phyloP scores from a whole-genome alignment of 129 eudicot species.

The Mikania micrantha region DNA sequence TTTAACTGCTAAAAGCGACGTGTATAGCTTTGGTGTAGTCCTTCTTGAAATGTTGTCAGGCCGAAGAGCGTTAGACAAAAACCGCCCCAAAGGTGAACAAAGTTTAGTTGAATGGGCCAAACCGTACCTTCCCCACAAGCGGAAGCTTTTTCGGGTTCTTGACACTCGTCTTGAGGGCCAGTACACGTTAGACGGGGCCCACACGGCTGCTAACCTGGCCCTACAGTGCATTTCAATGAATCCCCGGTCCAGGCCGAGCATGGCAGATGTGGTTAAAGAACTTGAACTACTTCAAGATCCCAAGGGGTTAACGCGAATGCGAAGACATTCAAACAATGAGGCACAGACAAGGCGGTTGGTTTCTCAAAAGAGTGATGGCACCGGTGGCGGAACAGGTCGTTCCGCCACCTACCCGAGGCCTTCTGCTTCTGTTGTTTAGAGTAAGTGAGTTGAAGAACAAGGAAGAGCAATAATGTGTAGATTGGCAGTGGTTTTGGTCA shows the following conservation, averaged over 20 bases:
- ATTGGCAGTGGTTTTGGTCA: constrained; percentile 1
- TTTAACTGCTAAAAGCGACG: not conserved
- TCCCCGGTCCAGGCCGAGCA: not conserved
- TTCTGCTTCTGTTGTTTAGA: constrained; percentile 23
- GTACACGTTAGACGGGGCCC: not conserved
- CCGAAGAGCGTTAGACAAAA: not conserved
- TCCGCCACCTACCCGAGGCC: constrained; percentile 20
- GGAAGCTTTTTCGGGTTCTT: not conserved
- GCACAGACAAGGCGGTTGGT: not conserved
- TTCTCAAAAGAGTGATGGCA: constrained; percentile 25
- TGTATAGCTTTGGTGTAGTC: constrained; percentile 69
- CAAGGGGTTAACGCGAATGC: not conserved
- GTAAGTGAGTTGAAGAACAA: constrained; percentile 13
- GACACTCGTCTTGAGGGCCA: not conserved
- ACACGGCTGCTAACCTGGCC: not conserved
- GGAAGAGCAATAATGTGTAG: not conserved
- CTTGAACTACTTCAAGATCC: not conserved
- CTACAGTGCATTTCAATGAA: not conserved
- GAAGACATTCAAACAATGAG: not conserved
- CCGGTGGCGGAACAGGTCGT: not conserved
- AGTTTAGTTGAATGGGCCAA: not conserved
- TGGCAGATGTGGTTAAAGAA: not conserved
- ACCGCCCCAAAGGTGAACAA: not conserved
- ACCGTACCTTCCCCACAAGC: not conserved
- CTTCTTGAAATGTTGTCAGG: constrained; percentile 52